Conservation (phyloP, 805 yeast genomes). For the Ogataea henricii region DNA sequence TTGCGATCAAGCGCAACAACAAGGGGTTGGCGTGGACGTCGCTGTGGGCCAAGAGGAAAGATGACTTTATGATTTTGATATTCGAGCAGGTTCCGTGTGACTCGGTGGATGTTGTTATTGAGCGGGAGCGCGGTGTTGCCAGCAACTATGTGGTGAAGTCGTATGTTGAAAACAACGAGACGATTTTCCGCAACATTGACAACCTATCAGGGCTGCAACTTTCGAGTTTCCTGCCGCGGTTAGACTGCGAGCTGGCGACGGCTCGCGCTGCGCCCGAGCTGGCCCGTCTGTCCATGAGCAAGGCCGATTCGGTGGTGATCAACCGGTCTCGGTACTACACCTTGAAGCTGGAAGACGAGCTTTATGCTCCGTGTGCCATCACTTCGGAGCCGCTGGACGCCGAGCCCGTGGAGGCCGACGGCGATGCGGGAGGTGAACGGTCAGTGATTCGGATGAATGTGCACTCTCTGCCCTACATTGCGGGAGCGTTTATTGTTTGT, state of each 20-base stretch:
- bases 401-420: conserved; percentile 37
- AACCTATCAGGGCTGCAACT: conserved; percentile 21
- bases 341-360: conserved; percentile 41
- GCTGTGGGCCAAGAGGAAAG: conserved; percentile 83
- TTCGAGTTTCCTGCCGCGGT: conserved; percentile 25
- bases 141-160: conserved; percentile 26
- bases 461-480: conserved; percentile 81
- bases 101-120: conserved; percentile 58
- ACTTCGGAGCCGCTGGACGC: conserved; percentile 60
- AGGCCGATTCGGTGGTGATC: conserved; percentile 45
- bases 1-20: conserved; percentile 74
- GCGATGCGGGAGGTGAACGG: not conserved
- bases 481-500: conserved; percentile 78
- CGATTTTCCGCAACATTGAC: conserved; percentile 24
- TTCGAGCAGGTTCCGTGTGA: conserved; percentile 82
- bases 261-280: conserved; percentile 2
- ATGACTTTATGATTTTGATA: conserved; percentile 73
- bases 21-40: conserved; percentile 78
- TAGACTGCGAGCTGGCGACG: conserved; percentile 20
- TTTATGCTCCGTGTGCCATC: conserved; percentile 71
- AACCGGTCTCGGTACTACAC: conserved; percentile 69
- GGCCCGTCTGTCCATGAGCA: conserved; percentile 10
- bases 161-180: conserved; percentile 24
- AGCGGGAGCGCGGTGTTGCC: conserved; percentile 23
- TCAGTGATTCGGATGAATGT: conserved; percentile 57